Conservation (phyloP, 768 basidiomycete species). For the Xerocomellus intermedius region DNA sequence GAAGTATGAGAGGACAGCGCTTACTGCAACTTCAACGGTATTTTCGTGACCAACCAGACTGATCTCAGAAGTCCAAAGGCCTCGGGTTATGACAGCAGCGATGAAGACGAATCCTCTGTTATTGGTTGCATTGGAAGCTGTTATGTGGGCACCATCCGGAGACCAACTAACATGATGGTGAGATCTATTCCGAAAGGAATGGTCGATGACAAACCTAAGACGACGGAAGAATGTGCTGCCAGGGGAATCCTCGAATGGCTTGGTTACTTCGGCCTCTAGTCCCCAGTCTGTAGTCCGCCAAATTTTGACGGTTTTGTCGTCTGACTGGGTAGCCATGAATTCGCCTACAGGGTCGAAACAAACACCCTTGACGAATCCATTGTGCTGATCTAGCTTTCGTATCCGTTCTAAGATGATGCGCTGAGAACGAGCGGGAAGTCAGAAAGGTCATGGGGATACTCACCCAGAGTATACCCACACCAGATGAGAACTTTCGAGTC, state of each 20-base stretch:
- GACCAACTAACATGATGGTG: constrained; percentile 71
- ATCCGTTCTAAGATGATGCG: constrained; percentile 59
- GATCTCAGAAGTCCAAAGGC: constrained; percentile 87
- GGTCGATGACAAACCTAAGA: constrained; percentile 56
- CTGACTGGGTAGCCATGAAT: constrained; percentile 96
- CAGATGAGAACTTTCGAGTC: constrained; percentile 92
- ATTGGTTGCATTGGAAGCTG: constrained; percentile 96
- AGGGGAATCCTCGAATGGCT: constrained; percentile 92
- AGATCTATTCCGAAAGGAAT: background rate
- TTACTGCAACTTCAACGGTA: constrained; percentile 91
- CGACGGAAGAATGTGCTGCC: constrained; percentile 93
- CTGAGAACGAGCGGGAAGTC: background rate
- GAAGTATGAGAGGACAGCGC: constrained; percentile 24
- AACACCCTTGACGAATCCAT: constrained; percentile 97
- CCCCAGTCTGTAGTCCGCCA: constrained; percentile 95
- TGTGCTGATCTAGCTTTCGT: constrained; percentile 81
- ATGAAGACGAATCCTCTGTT: constrained; percentile 96
- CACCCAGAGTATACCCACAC: constrained; percentile 91
- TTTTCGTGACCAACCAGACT: constrained; percentile 97
- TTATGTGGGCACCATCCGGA: constrained; percentile 98
- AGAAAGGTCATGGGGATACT: constrained; percentile 14
- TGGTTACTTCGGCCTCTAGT: constrained; percentile 77
- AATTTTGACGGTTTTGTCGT: constrained; percentile 94
- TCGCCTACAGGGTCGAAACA: constrained; percentile 99
- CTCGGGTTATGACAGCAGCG: constrained; percentile 90